These are phyloP conservation scores for Diaporthe citrichinensis DNA, from an alignment of 2,329 filamentous ascomycete genomes.

Conservation along the genomic window DNA sequence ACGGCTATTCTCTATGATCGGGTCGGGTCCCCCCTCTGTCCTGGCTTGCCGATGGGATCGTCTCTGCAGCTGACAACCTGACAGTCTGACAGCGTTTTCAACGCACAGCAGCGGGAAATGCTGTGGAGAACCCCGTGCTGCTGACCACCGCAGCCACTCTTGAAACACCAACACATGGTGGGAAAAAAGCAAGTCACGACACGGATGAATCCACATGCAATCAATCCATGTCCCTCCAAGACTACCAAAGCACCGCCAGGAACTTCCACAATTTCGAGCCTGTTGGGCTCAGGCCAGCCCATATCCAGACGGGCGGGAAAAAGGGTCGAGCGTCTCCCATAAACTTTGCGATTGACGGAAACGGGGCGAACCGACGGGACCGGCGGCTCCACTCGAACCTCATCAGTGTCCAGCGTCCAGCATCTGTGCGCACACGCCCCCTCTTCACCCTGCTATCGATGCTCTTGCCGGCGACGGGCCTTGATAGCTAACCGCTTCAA, in stretches of 20 bases:
- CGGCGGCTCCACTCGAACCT: slow-evolving; percentile 35
- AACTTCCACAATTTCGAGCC: not conserved
- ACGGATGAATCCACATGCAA: not conserved
- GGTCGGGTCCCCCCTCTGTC: not conserved
- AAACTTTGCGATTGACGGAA: slow-evolving; percentile 34
- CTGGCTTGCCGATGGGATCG: slow-evolving; percentile 7
- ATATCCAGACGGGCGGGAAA: slow-evolving; percentile 29
- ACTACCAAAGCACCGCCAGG: not conserved
- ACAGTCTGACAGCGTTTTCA: slow-evolving; percentile 1
- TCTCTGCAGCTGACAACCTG: slow-evolving; percentile 25
- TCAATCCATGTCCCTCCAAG: not conserved
- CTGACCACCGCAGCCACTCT: slow-evolving; percentile 17
- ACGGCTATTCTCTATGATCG: not conserved
- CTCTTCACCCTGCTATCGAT: not conserved
- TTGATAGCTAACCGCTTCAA: slow-evolving; percentile 6
- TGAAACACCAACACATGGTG: slow-evolving; percentile 26
- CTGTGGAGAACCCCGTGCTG: slow-evolving; percentile 29
- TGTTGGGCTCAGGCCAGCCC: slow-evolving; percentile 23
- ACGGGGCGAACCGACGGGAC: slow-evolving; percentile 41
- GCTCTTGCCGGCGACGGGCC: not conserved
- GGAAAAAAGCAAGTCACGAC: slow-evolving; percentile 17
- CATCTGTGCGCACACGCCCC: slow-evolving; percentile 37
- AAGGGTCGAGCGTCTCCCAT: slow-evolving; percentile 25
- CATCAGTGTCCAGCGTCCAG: slow-evolving; percentile 21
- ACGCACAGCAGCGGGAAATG: not conserved